Evolutionary conservation across 2,329 filamentous ascomycete species (phyloP), one percentile per base, ranked within the genome.

Genomic region (Pseudogymnoascus sp.): DNA sequence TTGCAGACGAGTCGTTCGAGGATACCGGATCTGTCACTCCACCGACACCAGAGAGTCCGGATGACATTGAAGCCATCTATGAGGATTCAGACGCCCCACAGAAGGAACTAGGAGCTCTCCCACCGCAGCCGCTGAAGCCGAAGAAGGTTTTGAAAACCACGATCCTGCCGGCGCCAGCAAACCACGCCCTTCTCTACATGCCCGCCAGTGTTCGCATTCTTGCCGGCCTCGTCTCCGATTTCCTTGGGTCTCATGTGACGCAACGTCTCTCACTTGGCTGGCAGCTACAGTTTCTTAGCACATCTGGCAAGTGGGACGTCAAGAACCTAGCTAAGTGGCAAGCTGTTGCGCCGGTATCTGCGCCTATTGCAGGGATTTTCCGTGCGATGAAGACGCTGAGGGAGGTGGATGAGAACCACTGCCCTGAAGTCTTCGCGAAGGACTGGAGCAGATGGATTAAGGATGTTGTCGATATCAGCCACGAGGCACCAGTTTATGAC

Each of bases 301-400:
- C 88, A 1, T 89, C 91, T 66, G 92, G 92, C 2, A 97, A 97
- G 75, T 97, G 93, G 93, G 93, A 97, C 70, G 91, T 97, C 66
- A 97, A 97, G 76, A 97, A 97, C 69, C 80, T 97, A 9, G 85
- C 83, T 62, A 97, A 97, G 71, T 97, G 93, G 93, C 83, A 90
- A 72, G 85, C 84, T 15, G 88, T 95, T 0, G 75, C 78, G 1
- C 89, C 91, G 0, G 89, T 96, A 1, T 95, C 90, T 0, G 80
- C 82, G 1, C 85, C 87, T 3, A 94, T 97, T 63, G 89, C 82
- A 0, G 84, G 84, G 12, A 78, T 91, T 4, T 97, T 97, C 71
- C 85, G 90, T 25, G 92, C 91, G 2, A 88, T 97, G 81, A 97
- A 97, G 75, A 97, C 94, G 0, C 81, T 97, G 18, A 85, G 93